Conservation (phyloP, 2,329 filamentous ascomycete genomes). For the Exophiala lecanii-corni region DNA sequence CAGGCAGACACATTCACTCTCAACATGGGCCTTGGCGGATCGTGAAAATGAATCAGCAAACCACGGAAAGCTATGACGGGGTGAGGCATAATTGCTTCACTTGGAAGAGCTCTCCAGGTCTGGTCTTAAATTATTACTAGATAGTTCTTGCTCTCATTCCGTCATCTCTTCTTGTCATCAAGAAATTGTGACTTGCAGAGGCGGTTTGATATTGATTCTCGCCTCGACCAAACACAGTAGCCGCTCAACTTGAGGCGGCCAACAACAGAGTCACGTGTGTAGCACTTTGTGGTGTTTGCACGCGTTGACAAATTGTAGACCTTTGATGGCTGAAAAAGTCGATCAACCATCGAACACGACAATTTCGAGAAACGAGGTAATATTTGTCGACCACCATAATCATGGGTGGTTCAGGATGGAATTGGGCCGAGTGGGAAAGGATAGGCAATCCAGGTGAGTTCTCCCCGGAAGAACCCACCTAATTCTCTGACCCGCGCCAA, state of each 20-base stretch:
- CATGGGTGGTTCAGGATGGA: neutral
- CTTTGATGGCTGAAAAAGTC: too few species aligned
- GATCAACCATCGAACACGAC: too few species aligned
- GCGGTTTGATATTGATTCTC: neutral
- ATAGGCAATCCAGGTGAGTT: neutral
- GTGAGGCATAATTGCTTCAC: too few species aligned
- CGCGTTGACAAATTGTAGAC: neutral
- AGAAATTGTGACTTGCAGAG: neutral
- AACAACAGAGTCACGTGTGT: neutral
- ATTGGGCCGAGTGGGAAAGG: neutral
- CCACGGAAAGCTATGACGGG: too few species aligned
- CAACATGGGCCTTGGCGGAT: neutral
- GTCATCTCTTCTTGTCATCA: neutral
- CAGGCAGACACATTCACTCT: neutral
- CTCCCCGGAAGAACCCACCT: neutral
- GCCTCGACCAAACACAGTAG: neutral
- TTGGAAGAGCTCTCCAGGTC: neutral
- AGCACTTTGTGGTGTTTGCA: neutral
- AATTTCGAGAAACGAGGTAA: too few species aligned
- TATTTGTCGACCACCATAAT: too few species aligned
- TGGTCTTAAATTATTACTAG: neutral
- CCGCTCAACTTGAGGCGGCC: neutral
- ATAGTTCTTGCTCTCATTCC: neutral
- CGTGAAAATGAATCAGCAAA: too few species aligned
- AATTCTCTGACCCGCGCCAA: neutral